These are phyloP conservation scores for Lepidium aucheri DNA, from an alignment of 345 rosid species.

Conservation along the genomic window DNA sequence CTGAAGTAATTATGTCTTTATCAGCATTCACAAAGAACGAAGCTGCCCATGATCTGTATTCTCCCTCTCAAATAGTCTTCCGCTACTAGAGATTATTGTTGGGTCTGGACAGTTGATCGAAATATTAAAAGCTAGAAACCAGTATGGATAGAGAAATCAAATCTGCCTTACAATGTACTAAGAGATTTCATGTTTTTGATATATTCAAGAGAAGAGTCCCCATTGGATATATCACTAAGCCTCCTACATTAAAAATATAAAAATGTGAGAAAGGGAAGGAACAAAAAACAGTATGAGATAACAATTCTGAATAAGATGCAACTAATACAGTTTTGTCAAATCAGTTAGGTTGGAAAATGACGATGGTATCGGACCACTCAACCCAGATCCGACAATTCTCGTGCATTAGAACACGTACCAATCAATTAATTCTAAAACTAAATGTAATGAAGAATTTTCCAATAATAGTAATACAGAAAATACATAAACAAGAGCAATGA, in stretches of 20 bases:
- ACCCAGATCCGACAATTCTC: too few species aligned
- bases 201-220: slow-evolving; percentile 39
- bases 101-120: slow-evolving; percentile 58
- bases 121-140: slow-evolving; percentile 25
- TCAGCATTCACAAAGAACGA: slow-evolving; percentile 34
- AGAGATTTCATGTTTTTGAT: slow-evolving; percentile 37
- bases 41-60: slow-evolving; percentile 44
- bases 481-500: neutral
- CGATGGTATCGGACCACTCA: too few species aligned
- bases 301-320: neutral
- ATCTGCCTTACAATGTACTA: neutral
- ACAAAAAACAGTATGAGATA: neutral
- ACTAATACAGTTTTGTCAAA: slow-evolving; percentile 41
- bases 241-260: neutral
- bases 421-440: too few species aligned
- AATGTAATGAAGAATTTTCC: too few species aligned
- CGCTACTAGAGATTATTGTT: slow-evolving; percentile 21
- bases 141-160: neutral
- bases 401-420: too few species aligned
- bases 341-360: slow-evolving; percentile 28
- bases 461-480: too few species aligned
- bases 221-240: slow-evolving; percentile 47
- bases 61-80: slow-evolving; percentile 34
- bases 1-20: slow-evolving; percentile 8
- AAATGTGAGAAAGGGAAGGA: neutral